Evolutionary conservation across 768 basidiomycete genomes (phyloP), one percentile per base, ranked within the genome.

Genomic region (Boletus sensibilis): DNA sequence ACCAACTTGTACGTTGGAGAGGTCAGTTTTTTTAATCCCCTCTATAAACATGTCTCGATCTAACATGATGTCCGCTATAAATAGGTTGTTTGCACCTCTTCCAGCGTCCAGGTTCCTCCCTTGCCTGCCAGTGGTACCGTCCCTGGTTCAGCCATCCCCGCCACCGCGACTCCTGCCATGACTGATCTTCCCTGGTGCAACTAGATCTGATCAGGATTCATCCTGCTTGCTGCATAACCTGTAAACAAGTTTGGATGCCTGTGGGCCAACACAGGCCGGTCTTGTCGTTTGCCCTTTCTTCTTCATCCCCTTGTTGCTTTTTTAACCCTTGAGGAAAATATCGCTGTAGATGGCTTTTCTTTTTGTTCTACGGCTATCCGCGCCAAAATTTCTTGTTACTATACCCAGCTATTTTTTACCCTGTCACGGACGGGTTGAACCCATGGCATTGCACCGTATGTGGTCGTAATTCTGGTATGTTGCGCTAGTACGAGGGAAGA

Each of bases 1-100:
- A 72, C 62, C 61, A 91, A 91, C 76, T 75, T 92, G 69, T 90
- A 90, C 72, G 66, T 87, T 55, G 88, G 85, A 65, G 86, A 91
- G 82, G 90, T 90, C 48, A 53, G 79, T 75, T 9, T 18, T 3
- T 41, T 42, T 10, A 13, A 2, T 20, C 4, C 6, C 13, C 16
- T 48, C 21, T 27, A 2, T 45, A 18, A 9, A 11, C n/a, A 1
- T 11, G 2, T 50, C 20, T 16, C 1, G 33, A 42, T 18, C 29
- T 47, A 8, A 50, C 25, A 11, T 25, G 27, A 23, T 18, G 10
- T 20, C 4, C 3, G 3, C 20, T 9, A 9, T 8, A 10, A 35
- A 21, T 41, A 82, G 83, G 83, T 85, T 34, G 64, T 90, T 40
- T 89, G 87, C 59, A 76, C 77, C 44, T 72, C 78, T 23, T 58